Base-by-base conservation (phyloP, 345 rosid species). In the Eucalyptus tenuipes region DNA sequence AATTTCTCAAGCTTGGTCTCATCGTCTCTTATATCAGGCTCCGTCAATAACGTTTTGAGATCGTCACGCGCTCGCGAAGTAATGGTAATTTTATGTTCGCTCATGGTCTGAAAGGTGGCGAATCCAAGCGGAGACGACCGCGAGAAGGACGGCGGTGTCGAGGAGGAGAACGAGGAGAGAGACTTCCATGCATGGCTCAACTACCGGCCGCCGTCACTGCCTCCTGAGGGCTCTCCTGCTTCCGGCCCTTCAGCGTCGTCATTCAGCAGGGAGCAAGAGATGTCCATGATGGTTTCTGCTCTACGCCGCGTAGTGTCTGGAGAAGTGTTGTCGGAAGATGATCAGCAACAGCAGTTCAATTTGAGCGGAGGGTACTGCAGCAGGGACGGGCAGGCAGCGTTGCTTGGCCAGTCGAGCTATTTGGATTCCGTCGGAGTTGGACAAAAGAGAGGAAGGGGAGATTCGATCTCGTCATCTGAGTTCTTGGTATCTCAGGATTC, bases 211-310 rank as follows among this genome's bases (percentile, higher is more conserved):
- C 88, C 71, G 17, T 53, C 68, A 33, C 47, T 20, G 17, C 49
- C 45, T 44, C 25, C 44, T 57, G 50, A 22, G 59, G 40, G 20
- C 13, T 45, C 57, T 40, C 49, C 4, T 61, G 49, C 57, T 40
- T 47, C 25, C 24, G 5, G 61, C 10, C 87, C 33, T 50, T 85
- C 13, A 79, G 64, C 87, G 31, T 33, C 88, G 49, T 87, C 49
- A 80, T 66, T 88, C 16, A 31, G 89, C 52, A 94, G 94, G 89
- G 95, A 95, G 89, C 91, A 90, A 92, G 99, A 97, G 95, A 95
- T 93, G 96, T 92, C 95, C 8, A 93, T 90, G 3, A 96, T 96
- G 89, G 98, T 96, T 86, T 91, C 97, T 85, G 97, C 99, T 90
- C 90, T 97, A 90, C 91, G 93, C 4, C 95, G 91, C 86, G 98